Evolutionary conservation across 306 rosid species (phyloP).

Genomic region (Gleditsia sinensis): DNA sequence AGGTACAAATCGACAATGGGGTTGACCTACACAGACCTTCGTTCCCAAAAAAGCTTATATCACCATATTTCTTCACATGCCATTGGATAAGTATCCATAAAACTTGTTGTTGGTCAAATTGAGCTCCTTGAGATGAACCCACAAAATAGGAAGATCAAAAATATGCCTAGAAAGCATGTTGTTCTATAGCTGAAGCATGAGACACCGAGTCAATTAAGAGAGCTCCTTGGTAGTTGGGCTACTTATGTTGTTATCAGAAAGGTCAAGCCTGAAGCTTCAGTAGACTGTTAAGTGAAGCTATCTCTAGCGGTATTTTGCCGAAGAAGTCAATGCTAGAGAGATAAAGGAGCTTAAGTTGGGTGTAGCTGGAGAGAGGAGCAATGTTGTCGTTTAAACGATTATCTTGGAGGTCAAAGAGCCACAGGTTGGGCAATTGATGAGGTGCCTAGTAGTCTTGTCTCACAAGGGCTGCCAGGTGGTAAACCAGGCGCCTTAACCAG

Average conservation of each 20-base stretch:
- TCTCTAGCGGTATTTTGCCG: conserved; percentile 59
- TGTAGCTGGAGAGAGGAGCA: conserved; percentile 58
- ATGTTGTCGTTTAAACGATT: conserved; percentile 81
- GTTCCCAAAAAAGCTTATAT: conserved; percentile 69
- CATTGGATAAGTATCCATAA: conserved; percentile 58
- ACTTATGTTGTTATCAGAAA: conserved; percentile 80
- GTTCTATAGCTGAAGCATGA: conserved; percentile 80
- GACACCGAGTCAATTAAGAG: conserved; percentile 45
- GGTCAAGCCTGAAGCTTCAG: conserved; percentile 73
- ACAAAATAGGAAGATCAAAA: conserved; percentile 61
- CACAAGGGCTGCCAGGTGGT: too few species aligned
- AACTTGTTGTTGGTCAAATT: conserved; percentile 77
- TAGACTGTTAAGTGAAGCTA: conserved; percentile 51
- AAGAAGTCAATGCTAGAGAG: conserved; percentile 82
- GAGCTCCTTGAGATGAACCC: conserved; percentile 54
- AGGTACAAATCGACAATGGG: conserved; percentile 67
- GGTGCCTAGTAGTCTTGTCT: too few species aligned
- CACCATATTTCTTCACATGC: conserved; percentile 62
- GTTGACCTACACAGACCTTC: conserved; percentile 68
- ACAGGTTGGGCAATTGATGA: conserved; percentile 66
- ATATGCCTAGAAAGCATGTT: conserved; percentile 65
- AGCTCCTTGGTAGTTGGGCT: conserved; percentile 56
- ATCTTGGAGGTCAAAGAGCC: conserved; percentile 73
- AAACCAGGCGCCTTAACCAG: too few species aligned
- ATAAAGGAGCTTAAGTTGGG: conserved; percentile 68